Conservation (phyloP, 2,329 filamentous ascomycete species). For the Beauveria sp. region DNA sequence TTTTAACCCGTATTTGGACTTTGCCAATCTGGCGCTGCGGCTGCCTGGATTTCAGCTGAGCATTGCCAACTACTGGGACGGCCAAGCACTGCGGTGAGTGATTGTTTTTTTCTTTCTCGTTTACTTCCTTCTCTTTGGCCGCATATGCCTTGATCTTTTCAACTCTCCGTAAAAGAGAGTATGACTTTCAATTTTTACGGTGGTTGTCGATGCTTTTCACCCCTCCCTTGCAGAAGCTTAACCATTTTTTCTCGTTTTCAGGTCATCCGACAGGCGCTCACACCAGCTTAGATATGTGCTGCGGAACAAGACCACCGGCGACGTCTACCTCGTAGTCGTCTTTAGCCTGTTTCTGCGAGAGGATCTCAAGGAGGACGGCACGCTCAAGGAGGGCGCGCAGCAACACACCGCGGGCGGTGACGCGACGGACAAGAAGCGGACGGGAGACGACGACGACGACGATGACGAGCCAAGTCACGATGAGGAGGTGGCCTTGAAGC, state of each 20-base stretch:
- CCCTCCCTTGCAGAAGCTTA: constrained; percentile 14
- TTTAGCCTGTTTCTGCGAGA: constrained; percentile 71
- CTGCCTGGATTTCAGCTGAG: constrained; percentile 66
- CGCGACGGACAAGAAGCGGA: neutral
- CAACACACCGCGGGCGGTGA: constrained; percentile 17
- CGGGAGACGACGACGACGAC: constrained; percentile 14
- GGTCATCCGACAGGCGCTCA: constrained; percentile 50
- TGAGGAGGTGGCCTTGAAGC: constrained; percentile 29
- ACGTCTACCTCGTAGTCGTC: constrained; percentile 72
- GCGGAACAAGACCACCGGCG: constrained; percentile 66
- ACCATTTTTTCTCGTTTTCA: constrained; percentile 12
- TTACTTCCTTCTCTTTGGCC: neutral
- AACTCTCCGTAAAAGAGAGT: neutral
- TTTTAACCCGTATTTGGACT: constrained; percentile 94
- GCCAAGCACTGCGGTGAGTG: constrained; percentile 64
- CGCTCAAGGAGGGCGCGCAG: constrained; percentile 36
- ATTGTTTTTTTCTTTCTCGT: constrained; percentile 7
- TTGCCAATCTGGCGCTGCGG: constrained; percentile 61
- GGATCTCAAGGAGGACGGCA: constrained; percentile 52
- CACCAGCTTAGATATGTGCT: constrained; percentile 87
- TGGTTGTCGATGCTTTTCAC: neutral
- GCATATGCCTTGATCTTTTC: too few species aligned
- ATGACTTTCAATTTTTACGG: neutral
- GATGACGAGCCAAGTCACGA: constrained; percentile 22
- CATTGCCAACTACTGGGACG: constrained; percentile 73